phyloP scores from a whole-genome alignment of 192 early-diverging fungal species.

The Mortierella claussenii region DNA sequence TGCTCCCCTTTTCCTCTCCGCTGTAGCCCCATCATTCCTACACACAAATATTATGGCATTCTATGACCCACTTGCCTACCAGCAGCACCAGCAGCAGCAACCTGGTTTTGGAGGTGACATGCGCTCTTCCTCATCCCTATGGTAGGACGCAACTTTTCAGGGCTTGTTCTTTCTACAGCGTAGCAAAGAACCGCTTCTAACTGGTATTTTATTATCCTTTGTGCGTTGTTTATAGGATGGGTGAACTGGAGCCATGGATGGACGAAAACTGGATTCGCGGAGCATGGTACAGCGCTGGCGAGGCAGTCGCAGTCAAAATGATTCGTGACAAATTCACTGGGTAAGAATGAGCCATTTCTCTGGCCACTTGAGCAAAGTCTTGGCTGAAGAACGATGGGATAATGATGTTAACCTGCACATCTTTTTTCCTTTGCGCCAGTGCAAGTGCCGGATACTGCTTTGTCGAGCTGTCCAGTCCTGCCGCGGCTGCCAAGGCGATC shows the following conservation, averaged over 20 bases:
- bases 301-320: slow-evolving; percentile 91
- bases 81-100: slow-evolving; percentile 34
- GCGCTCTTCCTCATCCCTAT: slow-evolving; percentile 11
- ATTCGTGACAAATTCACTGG: slow-evolving; percentile 93
- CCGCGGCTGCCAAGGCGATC: slow-evolving; percentile 77
- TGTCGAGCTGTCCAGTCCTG: slow-evolving; percentile 83
- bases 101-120: slow-evolving; percentile 17
- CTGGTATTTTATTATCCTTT: slow-evolving; percentile 5
- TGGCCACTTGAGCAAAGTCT: too few species aligned
- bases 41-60: slow-evolving; percentile 25
- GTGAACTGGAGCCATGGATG: slow-evolving; percentile 98
- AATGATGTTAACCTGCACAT: too few species aligned
- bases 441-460: slow-evolving; percentile 91
- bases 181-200: neutral
- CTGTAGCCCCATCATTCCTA: neutral
- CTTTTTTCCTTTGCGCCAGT: slow-evolving; percentile 24
- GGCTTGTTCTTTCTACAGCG: neutral
- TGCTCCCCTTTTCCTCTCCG: neutral
- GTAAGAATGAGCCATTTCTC: too few species aligned
- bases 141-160: neutral
- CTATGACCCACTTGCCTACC: slow-evolving; percentile 41
- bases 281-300: slow-evolving; percentile 86
- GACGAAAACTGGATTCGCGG: slow-evolving; percentile 91
- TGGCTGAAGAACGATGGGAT: too few species aligned
- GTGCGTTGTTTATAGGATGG: slow-evolving; percentile 76